Evolutionary conservation across 2,329 filamentous ascomycete genomes (phyloP), one percentile per base, ranked within the genome.

Genomic region (Colletotrichum acutatum): DNA sequence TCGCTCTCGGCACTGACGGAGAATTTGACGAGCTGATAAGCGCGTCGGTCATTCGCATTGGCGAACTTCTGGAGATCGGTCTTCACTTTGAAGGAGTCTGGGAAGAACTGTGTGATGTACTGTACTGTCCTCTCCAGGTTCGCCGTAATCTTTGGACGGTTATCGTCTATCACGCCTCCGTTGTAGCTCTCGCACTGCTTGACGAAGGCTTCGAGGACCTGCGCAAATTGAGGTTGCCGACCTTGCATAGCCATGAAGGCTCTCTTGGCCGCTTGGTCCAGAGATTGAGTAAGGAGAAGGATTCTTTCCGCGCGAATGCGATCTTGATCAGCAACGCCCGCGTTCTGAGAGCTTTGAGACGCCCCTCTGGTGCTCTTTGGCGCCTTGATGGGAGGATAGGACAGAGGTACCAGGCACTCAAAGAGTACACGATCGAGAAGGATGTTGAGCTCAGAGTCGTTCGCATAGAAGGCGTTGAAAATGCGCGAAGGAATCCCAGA

Each of bases 151-250:
- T 88, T 90, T 28, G 92, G 91, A 72, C 92, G 90, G 64, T 94
- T 90, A n/a, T 89, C 87, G 22, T 94, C 91, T 74, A 94, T 91
- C 14, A 97, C 91, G 34, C 95, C 95, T 28, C 95, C 95, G 78
- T 98, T 98, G 83, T 94, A 97, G 16, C 93, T 89, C 80, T 98
- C 95, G 78, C 95, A 98, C n/a, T 92, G 87, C 76, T 93, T 91
- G 60, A 99, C 84, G 77, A 96, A 95, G n/a, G 91, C 87, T 52
- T 91, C 89, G 73, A 98, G 86, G 52, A 93, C 93, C 72, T 91
- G 91, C 34, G 93, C 91, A 77, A 94, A 92, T 61, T 91, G 89
- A 3, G 92, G 89, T 80, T 97, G 95, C 58, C 94, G 91, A 34
- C 89, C 89, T 80, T 97, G 94, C 81, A 97, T 90, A 19, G 93